These are phyloP conservation scores for Flaveria ramosissima DNA, from an alignment of 129 eudicot genomes.

Conservation along the genomic window DNA sequence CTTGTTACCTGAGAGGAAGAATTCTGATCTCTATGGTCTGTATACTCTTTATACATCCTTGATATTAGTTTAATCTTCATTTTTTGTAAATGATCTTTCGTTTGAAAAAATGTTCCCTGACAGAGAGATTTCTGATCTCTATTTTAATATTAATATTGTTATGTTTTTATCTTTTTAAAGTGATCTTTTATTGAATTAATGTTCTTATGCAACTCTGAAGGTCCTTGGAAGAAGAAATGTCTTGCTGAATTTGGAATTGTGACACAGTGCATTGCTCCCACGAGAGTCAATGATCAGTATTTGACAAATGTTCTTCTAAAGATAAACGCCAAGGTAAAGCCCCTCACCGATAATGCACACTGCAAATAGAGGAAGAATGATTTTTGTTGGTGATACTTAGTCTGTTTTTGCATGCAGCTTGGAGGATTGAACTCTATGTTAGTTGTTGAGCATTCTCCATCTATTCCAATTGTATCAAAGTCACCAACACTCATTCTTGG, in stretches of 20 bases:
- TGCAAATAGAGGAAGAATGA: background rate
- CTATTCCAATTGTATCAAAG: conserved; percentile 67
- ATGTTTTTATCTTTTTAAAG: background rate
- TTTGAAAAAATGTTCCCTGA: too few relatives aligned
- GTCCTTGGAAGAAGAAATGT: conserved; percentile 89
- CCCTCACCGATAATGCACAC: background rate
- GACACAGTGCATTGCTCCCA: conserved; percentile 82
- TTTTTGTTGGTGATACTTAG: background rate
- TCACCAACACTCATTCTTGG: conserved; percentile 77
- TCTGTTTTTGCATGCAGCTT: conserved; percentile 48
- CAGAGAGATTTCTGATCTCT: too few relatives aligned
- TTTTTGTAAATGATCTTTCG: too few relatives aligned
- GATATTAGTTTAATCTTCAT: background rate
- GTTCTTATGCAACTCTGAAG: conserved; percentile 31
- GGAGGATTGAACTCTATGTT: conserved; percentile 82
- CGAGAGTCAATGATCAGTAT: conserved; percentile 74
- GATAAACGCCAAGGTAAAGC: conserved; percentile 74
- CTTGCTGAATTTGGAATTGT: conserved; percentile 78
- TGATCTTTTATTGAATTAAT: background rate
- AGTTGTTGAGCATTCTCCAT: conserved; percentile 49
- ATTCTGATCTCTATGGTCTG: conserved; percentile 69
- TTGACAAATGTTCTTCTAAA: conserved; percentile 74
- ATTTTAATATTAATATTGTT: background rate
- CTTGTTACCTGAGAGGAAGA: conserved; percentile 74
- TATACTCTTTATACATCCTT: background rate